Percentiles rank a stretch among this genome's conserved stretches.
These are phyloP conservation scores for Teunomyces funiuensis DNA, from an alignment of 805 yeast species.

Conservation along the genomic window DNA sequence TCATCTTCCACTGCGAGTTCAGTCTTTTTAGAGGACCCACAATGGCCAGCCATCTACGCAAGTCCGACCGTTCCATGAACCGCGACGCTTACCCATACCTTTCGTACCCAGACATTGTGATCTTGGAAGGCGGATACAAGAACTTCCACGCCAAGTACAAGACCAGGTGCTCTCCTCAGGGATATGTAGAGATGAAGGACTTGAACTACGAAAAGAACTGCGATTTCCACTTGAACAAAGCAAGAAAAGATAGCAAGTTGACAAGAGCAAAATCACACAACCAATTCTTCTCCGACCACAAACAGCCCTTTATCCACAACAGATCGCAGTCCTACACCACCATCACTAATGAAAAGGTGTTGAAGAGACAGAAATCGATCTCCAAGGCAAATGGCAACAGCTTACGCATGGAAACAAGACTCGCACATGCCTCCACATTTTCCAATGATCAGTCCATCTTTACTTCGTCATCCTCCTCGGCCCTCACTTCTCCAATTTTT, in stretches of 20 bases:
- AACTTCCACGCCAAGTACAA: conserved; percentile 63
- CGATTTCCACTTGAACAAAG: conserved; percentile 47
- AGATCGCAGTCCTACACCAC: conserved; percentile 32
- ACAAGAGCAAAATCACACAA: conserved; percentile 39
- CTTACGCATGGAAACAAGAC: conserved; percentile 11
- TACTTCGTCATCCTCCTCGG: conserved; percentile 12
- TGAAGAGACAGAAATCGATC: conserved; percentile 31
- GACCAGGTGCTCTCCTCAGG: conserved; percentile 67
- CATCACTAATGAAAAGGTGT: conserved; percentile 27
- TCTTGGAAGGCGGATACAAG: conserved; percentile 90
- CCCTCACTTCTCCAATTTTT: conserved; percentile 5
- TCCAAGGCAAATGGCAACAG: conserved; percentile 10
- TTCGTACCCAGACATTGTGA: conserved; percentile 83
- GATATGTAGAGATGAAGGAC: conserved; percentile 81
- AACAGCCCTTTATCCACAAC: conserved; percentile 14
- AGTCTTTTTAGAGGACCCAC: conserved; percentile 92
- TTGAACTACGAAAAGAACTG: conserved; percentile 36
- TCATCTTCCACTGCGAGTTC: conserved; percentile 93
- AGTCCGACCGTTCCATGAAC: conserved; percentile 75
- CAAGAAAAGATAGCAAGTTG: conserved; percentile 41
- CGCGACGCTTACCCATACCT: conserved; percentile 75
- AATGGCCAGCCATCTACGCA: conserved; percentile 83
- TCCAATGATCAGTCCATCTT: conserved; percentile 22
- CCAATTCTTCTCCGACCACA: conserved; percentile 10
- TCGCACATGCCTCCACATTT: conserved; percentile 27